Conservation (phyloP, 208 protist species). For the Wallacemonas rigidus region DNA sequence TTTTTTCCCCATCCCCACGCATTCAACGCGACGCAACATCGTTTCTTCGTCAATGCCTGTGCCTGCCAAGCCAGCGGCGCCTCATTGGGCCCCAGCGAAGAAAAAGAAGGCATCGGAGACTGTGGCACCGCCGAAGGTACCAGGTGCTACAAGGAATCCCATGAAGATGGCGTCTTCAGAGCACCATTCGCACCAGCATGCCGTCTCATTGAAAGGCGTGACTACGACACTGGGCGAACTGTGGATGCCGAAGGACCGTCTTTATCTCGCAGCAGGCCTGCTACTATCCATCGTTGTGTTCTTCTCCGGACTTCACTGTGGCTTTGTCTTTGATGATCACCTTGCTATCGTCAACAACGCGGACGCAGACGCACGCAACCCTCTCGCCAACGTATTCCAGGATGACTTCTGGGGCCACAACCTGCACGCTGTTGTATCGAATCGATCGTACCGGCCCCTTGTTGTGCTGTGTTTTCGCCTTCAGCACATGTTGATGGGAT, state of each 20-base stretch:
- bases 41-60: no score
- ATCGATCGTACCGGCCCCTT: constrained; percentile 65
- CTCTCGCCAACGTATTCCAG: constrained; percentile 41
- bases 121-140: no score
- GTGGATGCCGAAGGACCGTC: constrained; percentile 4
- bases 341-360: constrained; percentile 53
- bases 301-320: constrained; percentile 29
- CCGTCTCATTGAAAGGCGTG: not conserved
- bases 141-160: no score
- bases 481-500: constrained; percentile 67
- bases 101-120: no score
- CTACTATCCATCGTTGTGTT: constrained; percentile 32
- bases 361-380: constrained; percentile 32
- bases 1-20: no score
- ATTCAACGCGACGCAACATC: no score
- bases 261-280: constrained; percentile 1
- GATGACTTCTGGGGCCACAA: constrained; percentile 72
- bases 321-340: constrained; percentile 77
- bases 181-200: not conserved
- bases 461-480: constrained; percentile 62
- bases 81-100: no score
- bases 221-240: not conserved
- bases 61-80: no score
- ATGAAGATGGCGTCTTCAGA: not conserved
- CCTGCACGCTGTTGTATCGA: constrained; percentile 40